These are phyloP conservation scores for Effrenium voratum DNA, from an alignment of 73 alveolate genomes.

Conservation along the genomic window DNA sequence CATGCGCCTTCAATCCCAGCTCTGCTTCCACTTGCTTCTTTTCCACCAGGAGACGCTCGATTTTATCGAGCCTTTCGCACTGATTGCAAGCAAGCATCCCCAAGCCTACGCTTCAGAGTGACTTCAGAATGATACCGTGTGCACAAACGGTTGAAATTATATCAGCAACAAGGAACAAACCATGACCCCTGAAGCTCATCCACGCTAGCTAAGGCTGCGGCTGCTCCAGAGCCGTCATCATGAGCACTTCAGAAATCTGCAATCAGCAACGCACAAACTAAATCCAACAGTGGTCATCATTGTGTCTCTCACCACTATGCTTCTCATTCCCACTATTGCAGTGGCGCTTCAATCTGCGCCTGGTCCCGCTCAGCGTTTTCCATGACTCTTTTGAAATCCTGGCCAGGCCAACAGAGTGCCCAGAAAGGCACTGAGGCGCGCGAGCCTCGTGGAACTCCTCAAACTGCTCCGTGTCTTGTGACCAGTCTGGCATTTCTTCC, in stretches of 20 bases:
- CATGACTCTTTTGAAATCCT: constrained; percentile 86
- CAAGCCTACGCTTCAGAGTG: too few species aligned
- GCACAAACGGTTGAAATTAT: too few species aligned
- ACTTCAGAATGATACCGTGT: too few species aligned
- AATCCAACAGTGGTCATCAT: too few species aligned
- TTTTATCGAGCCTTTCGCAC: constrained; percentile 83
- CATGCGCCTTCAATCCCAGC: constrained; percentile 63
- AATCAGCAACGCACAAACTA: neutral
- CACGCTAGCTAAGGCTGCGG: constrained; percentile 1
- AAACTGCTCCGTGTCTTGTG: constrained; percentile 64
- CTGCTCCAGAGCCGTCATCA: constrained; percentile 88
- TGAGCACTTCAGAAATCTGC: constrained; percentile 86
- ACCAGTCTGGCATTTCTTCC: constrained; percentile 94
- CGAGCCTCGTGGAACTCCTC: constrained; percentile 86
- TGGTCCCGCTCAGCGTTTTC: constrained; percentile 85
- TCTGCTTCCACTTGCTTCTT: constrained; percentile 84
- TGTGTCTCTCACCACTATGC: too few species aligned
- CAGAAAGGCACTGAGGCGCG: too few species aligned
- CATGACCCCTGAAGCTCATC: neutral
- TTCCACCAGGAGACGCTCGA: constrained; percentile 92
- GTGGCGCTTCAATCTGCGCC: neutral
- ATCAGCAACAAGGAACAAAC: too few species aligned
- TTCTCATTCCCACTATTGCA: neutral
- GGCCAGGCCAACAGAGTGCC: neutral
- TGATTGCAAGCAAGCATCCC: too few species aligned